Evolutionary conservation across 306 rosid genomes (phyloP), one percentile per base, ranked within the genome.

Genomic region (Chamaecrista fasciculata): DNA sequence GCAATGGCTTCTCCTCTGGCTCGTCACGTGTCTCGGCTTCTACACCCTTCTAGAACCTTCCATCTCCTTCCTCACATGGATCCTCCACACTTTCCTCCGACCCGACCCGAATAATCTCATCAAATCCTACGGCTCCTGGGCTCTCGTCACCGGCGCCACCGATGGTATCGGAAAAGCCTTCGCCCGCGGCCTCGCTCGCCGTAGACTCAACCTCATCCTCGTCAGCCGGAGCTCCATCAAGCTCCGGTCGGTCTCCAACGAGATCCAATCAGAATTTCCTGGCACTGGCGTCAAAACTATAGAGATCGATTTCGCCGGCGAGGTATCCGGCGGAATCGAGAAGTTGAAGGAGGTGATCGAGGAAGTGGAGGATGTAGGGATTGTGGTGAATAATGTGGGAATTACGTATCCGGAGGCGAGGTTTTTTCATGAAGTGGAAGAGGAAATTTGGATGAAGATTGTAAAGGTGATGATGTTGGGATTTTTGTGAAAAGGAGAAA

Each of bases 361-460:
- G 19, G 86, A 61, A 1, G 21, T 87, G 79, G 82, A 83, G 77
- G 86, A 81, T 18, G 23, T 81, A 4, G 88, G 88, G 0, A 47
- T 90, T 26, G 18, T 90, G 88, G 62, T 93, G 12, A 93, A 90
- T 56, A 92, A 87, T 25, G 96, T 78, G 1, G 98, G 96, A 4
- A 66, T 86, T 0, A 83, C 96, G 5, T 86, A 85, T n/a, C 96
- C 88, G 0, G 47, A 48, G 2, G 93, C 96, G 0, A 75, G 65
- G 52, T 86, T 51, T n/a, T 85, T 90, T 37, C 78, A 90, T 21
- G 93, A 93, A 72, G 91, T 85, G 77, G 78, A 72, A 2, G 89
- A 86, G 80, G 73, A 67, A 0, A 67, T 75, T 44, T 90, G 95
- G 96, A 82, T 58, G 96, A 75, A 83, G 18, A 50, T 93, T 18